phyloP scores from a whole-genome alignment of 2,329 filamentous ascomycete species.

The Septoria petroselini region DNA sequence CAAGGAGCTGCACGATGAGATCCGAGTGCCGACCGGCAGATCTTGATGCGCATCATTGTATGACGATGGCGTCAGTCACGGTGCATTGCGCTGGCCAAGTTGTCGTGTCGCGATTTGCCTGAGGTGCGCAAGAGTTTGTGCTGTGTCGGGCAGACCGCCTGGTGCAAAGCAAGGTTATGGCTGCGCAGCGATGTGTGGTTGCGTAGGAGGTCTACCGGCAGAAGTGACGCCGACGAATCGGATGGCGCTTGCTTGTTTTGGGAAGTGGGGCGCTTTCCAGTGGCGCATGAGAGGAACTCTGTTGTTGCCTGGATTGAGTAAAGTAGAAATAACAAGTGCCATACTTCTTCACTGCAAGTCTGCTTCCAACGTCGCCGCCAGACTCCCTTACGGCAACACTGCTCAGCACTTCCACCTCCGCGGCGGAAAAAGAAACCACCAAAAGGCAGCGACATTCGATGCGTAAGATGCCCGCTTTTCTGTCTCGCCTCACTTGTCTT shows the following conservation, averaged over 20 bases:
- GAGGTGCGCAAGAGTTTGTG: neutral
- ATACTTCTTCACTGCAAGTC: neutral
- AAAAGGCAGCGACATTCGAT: neutral
- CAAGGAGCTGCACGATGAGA: conserved; percentile 2
- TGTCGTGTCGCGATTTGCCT: conserved; percentile 7
- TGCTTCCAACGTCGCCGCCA: neutral
- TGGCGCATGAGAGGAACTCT: too few species aligned
- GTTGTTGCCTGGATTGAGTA: too few species aligned
- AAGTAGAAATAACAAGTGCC: too few species aligned
- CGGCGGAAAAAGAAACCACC: neutral
- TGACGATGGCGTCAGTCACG: conserved; percentile 1
- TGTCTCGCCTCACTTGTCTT: conserved; percentile 6
- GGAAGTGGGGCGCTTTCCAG: neutral
- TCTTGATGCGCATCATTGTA: too few species aligned
- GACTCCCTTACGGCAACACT: neutral
- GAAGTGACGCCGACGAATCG: conserved; percentile 4
- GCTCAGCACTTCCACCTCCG: neutral
- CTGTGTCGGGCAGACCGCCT: neutral
- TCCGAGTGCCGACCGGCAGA: neutral
- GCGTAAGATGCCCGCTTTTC: neutral
- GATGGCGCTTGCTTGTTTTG: neutral
- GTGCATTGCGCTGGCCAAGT: conserved; percentile 1
- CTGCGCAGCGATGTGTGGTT: neutral
- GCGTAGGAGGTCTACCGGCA: neutral
- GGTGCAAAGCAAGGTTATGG: neutral